Evolutionary conservation across 352 stramenopile genomes (phyloP).

Genomic region (Globisporangium alternatum): DNA sequence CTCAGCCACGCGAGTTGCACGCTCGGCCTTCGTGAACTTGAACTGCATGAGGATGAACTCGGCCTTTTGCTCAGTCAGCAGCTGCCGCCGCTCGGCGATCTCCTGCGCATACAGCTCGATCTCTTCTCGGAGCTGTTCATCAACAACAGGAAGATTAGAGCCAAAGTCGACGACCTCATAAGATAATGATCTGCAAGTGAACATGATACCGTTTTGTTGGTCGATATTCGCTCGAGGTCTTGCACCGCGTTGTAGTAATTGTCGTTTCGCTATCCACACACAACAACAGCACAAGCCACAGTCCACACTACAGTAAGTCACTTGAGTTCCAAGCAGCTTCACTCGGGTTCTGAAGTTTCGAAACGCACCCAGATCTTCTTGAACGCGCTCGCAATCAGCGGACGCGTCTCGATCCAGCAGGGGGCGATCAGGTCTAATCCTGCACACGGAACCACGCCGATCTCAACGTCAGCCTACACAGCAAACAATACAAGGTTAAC

Average conservation of each 20-base stretch:
- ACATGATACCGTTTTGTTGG: conserved; percentile 41
- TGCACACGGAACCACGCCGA: conserved; percentile 64
- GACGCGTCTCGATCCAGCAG: conserved; percentile 65
- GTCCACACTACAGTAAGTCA: not conserved
- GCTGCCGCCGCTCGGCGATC: conserved; percentile 37
- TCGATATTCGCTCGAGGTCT: conserved; percentile 61
- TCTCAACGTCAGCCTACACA: conserved; percentile 55
- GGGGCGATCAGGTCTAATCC: conserved; percentile 44
- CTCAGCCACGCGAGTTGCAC: conserved; percentile 51
- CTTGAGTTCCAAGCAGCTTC: not conserved
- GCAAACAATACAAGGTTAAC: not conserved
- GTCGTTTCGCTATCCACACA: conserved; percentile 45
- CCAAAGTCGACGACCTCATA: no score
- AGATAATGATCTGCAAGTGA: not conserved
- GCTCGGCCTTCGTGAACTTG: conserved; percentile 43
- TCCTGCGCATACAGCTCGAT: conserved; percentile 58
- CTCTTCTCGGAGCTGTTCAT: conserved; percentile 45
- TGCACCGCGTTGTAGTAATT: conserved; percentile 49
- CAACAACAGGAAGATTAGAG: not conserved
- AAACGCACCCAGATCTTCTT: conserved; percentile 56
- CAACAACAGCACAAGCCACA: not conserved
- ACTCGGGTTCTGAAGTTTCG: not conserved
- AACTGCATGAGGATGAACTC: conserved; percentile 51
- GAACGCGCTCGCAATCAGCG: conserved; percentile 56
- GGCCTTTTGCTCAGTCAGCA: conserved; percentile 28